phyloP scores from a whole-genome alignment of 129 eudicot species.

The Escallonia herrerae region DNA sequence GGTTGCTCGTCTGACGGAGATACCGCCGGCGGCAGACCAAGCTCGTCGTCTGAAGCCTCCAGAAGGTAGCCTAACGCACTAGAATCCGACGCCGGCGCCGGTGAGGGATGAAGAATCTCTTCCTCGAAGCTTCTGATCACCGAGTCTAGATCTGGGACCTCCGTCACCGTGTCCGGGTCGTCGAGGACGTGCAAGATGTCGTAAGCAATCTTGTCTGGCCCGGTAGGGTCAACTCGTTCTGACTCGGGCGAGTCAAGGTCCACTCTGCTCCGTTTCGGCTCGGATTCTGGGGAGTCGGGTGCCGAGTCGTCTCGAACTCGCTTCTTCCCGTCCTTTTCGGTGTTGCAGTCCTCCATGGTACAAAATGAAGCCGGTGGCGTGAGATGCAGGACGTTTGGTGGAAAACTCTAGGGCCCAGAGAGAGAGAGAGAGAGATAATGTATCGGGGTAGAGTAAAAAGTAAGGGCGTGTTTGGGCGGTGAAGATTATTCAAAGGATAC shows the following conservation, averaged over 20 bases:
- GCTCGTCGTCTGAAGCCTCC: constrained; percentile 68
- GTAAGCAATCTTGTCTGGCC: background rate
- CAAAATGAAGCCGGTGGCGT: too few species aligned
- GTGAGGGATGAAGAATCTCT: constrained; percentile 20
- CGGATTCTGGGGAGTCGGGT: background rate
- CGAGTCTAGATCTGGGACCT: constrained; percentile 28
- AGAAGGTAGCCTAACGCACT: constrained; percentile 45
- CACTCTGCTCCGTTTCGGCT: constrained; percentile 4
- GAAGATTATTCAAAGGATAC: too few species aligned
- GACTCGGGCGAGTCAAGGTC: constrained; percentile 6
- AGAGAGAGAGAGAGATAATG: constrained; percentile 3
- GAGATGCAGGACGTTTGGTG: too few species aligned
- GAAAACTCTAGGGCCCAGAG: too few species aligned
- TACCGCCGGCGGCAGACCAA: constrained; percentile 45
- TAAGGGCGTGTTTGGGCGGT: background rate
- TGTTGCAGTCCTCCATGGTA: constrained; percentile 11
- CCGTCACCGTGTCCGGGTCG: constrained; percentile 14
- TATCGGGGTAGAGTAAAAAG: background rate
- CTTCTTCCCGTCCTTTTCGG: constrained; percentile 1
- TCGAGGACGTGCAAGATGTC: constrained; percentile 28
- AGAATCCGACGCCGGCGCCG: constrained; percentile 7
- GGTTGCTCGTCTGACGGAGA: constrained; percentile 4
- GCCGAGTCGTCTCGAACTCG: constrained; percentile 9
- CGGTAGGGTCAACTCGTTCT: too few species aligned
- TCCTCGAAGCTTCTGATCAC: constrained; percentile 43